Conservation (phyloP, 805 yeast species). For the Hanseniaspora thailandica region DNA sequence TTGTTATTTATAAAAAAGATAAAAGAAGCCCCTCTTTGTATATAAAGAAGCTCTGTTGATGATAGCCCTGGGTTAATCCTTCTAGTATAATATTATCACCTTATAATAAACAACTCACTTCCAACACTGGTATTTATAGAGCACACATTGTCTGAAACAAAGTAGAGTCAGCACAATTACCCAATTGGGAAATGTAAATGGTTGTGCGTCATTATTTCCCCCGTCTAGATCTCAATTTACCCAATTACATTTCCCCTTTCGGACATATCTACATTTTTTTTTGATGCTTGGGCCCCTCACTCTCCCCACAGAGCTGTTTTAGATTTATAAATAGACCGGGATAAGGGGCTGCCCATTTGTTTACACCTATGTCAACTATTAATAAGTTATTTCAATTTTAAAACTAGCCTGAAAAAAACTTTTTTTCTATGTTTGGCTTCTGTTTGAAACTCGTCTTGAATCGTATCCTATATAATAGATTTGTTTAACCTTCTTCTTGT, state of each 20-base stretch:
- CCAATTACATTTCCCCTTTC: not conserved
- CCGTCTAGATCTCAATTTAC: not conserved
- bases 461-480: not conserved
- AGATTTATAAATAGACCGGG: too few species aligned
- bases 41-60: too few species aligned
- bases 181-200: not conserved
- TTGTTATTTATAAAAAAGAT: too few species aligned
- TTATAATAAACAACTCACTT: too few species aligned
- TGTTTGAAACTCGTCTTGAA: not conserved
- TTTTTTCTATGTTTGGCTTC: not conserved
- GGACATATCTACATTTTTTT: too few species aligned
- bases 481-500: too few species aligned
- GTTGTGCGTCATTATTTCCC: not conserved
- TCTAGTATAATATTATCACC: too few species aligned
- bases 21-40: too few species aligned
- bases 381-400: too few species aligned
- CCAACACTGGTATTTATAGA: too few species aligned
- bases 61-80: too few species aligned
- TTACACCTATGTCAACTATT: not conserved
- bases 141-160: too few species aligned
- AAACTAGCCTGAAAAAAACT: not conserved
- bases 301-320: not conserved
- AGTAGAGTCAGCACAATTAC: not conserved
- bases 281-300: not conserved
- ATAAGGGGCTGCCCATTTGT: not conserved